phyloP scores from a whole-genome alignment of 768 basidiomycete species.

The Rubroboletus satanas region DNA sequence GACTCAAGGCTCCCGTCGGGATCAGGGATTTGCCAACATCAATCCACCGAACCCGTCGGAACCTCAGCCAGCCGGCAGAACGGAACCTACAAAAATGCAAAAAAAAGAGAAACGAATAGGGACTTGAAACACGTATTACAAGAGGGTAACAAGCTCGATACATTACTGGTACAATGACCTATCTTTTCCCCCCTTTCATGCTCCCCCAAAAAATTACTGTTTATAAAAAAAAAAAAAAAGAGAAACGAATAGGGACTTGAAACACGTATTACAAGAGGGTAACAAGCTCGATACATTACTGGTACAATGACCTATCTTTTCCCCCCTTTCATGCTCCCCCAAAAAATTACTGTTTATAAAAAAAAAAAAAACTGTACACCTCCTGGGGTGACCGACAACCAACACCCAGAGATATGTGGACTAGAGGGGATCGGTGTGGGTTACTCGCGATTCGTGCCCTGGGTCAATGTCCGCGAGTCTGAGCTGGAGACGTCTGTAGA shows the following conservation, averaged over 20 bases:
- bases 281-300: constrained; percentile 22
- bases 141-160: constrained; percentile 21
- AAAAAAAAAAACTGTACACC: neutral
- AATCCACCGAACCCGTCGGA: neutral
- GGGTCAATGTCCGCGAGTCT: constrained; percentile 24
- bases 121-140: constrained; percentile 18
- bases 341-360: constrained; percentile 7
- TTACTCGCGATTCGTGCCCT: constrained; percentile 14
- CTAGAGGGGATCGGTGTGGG: neutral
- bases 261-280: constrained; percentile 23
- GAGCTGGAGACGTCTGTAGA: constrained; percentile 9
- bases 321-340: neutral
- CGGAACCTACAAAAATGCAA: neutral
- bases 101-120: neutral
- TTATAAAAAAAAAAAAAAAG: neutral
- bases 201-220: constrained; percentile 2
- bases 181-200: constrained; percentile 1
- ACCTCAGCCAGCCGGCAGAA: neutral
- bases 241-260: neutral
- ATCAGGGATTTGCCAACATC: too few species aligned
- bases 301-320: constrained; percentile 21
- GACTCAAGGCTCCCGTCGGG: too few species aligned
- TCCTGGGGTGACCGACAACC: neutral
- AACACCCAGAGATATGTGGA: neutral
- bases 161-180: constrained; percentile 25